A percentile compares a stretch with the other conserved stretches of the same genome.
Evolutionary conservation across 495 filamentous ascomycete species (phyloP).

Genomic region (Echria macrotheca): DNA sequence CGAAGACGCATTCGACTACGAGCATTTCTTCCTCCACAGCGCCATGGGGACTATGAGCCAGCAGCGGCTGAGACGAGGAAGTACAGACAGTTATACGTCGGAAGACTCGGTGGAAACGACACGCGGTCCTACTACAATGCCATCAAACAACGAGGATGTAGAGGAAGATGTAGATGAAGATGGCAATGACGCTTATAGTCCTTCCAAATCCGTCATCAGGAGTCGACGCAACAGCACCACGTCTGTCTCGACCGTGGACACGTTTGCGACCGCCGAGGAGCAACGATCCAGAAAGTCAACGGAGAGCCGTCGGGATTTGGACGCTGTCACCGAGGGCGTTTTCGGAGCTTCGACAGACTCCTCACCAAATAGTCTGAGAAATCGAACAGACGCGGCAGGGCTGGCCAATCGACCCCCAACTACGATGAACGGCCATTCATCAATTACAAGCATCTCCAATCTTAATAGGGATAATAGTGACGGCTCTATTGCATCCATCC

Average conservation of each 20-base stretch:
- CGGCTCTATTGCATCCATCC: constrained; percentile 28
- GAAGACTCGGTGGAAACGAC: constrained; percentile 74
- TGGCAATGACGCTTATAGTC: constrained; percentile 1
- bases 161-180: constrained; percentile 1
- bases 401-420: too few relatives aligned
- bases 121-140: constrained; percentile 44
- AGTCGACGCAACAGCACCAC: constrained; percentile 54
- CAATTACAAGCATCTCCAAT: constrained; percentile 10
- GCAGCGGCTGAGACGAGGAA: constrained; percentile 42
- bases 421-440: constrained; percentile 1
- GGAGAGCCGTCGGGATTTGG: constrained; percentile 12
- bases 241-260: constrained; percentile 70
- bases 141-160: too few relatives aligned
- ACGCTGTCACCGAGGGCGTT: constrained; percentile 9
- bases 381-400: too few relatives aligned
- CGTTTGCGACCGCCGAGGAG: constrained; percentile 81
- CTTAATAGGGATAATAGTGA: constrained; percentile 21
- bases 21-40: constrained; percentile 89
- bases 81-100: constrained; percentile 55
- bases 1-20: constrained; percentile 95
- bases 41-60: constrained; percentile 68
- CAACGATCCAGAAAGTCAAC: constrained; percentile 36
- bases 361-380: constrained; percentile 22
- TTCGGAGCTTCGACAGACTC: constrained; percentile 14
- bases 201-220: background rate